phyloP scores from a whole-genome alignment of 2,329 filamentous ascomycete species.

The Bipolaris cookei region DNA sequence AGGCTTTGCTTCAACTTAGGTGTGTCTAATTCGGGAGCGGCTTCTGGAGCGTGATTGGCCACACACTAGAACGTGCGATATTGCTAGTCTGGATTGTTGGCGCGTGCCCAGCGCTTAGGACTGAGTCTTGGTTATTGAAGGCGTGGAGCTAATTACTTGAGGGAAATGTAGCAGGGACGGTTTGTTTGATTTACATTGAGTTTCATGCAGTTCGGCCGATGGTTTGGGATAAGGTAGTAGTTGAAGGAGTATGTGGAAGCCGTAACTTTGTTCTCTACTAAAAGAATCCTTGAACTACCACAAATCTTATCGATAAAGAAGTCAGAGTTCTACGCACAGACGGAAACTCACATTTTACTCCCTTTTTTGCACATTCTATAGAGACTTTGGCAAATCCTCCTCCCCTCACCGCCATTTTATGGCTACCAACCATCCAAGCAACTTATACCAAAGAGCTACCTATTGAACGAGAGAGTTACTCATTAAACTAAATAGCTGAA shows the following conservation, averaged over 20 bases:
- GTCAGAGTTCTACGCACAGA: too few species aligned
- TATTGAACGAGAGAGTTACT: too few species aligned
- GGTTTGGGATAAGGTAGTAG: not conserved
- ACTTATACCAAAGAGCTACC: too few species aligned
- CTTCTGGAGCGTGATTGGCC: slow-evolving; percentile 23
- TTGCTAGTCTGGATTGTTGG: not conserved
- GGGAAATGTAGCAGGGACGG: not conserved
- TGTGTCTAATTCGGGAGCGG: slow-evolving; percentile 16
- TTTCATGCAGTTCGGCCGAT: not conserved
- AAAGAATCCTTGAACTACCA: too few species aligned
- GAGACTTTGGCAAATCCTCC: too few species aligned
- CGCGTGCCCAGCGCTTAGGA: not conserved
- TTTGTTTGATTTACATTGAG: not conserved
- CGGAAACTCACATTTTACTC: too few species aligned
- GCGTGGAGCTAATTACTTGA: not conserved
- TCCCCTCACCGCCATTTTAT: too few species aligned
- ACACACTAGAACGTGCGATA: not conserved
- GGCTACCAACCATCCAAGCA: too few species aligned
- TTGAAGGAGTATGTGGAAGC: not conserved
- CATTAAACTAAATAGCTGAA: too few species aligned
- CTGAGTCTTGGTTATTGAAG: not conserved
- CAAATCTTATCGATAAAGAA: too few species aligned
- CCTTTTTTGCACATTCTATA: too few species aligned
- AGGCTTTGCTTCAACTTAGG: slow-evolving; percentile 20
- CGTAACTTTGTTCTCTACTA: too few species aligned